phyloP scores from a whole-genome alignment of 2,329 filamentous ascomycete genomes.

The Aspergillus hiratsukae region DNA sequence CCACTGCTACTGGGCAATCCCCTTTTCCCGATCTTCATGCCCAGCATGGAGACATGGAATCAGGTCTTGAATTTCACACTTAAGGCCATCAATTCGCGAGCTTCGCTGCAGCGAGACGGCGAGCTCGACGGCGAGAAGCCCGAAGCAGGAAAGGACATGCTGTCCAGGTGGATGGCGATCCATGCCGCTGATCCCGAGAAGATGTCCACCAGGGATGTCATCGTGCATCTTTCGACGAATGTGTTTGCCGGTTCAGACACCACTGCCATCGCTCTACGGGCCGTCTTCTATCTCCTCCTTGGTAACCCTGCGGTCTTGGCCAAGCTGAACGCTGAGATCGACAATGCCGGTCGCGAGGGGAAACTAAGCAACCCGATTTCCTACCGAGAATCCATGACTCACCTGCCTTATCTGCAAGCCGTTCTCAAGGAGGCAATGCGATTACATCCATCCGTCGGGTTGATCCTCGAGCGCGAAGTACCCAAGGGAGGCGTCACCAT shows the following conservation, averaged over 20 bases:
- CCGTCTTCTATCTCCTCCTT: slow-evolving; percentile 38
- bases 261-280: slow-evolving; percentile 38
- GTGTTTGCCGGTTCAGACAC: slow-evolving; percentile 23
- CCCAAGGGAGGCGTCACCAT: slow-evolving; percentile 25
- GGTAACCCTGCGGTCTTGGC: slow-evolving; percentile 26
- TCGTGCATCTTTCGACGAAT: slow-evolving; percentile 25
- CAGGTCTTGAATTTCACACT: slow-evolving; percentile 29
- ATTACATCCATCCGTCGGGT: slow-evolving; percentile 32
- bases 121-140: not conserved
- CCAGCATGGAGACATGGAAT: slow-evolving; percentile 34
- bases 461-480: slow-evolving; percentile 34
- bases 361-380: slow-evolving; percentile 18
- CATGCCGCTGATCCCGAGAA: slow-evolving; percentile 24
- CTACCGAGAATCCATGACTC: slow-evolving; percentile 20
- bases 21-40: slow-evolving; percentile 25
- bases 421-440: slow-evolving; percentile 37
- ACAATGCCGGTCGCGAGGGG: slow-evolving; percentile 20
- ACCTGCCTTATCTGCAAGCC: slow-evolving; percentile 33
- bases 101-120: slow-evolving; percentile 18
- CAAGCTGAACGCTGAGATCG: slow-evolving; percentile 38
- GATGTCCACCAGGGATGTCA: slow-evolving; percentile 25
- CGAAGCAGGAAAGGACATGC: slow-evolving; percentile 24
- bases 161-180: slow-evolving; percentile 26
- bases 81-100: slow-evolving; percentile 28
- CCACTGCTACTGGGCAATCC: slow-evolving; percentile 26